Base-by-base conservation (phyloP, 1,284 basidiomycete species). In the Ganoderma resinaceum region DNA sequence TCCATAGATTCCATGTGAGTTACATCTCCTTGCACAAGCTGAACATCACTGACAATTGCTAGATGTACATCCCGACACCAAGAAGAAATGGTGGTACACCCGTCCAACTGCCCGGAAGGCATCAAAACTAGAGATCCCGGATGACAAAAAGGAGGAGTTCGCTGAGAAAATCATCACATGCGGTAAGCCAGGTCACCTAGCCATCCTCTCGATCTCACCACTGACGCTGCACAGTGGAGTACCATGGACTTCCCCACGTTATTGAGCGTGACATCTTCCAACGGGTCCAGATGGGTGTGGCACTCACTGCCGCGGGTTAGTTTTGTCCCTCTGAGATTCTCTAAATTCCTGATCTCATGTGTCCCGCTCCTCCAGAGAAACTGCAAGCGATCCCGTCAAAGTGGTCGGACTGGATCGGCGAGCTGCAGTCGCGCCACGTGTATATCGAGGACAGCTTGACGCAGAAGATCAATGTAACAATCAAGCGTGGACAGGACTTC, bases 261-360 rank as follows among this genome's bases (percentile, higher is more conserved):
- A 85, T 74, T 2, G 81, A 92, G 75, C 86, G 90, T 58, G 91
- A 93, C 62, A 89, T 93, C n/a, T 93, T 93, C 77, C 90, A 92
- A 74, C 82, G 92, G 38, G 91, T 93, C 8, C 92, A 93, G 74
- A 78, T 93, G n/a, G 91, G 91, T 46, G 87, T 92, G 81, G 82
- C 86, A 18, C 81, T 93, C 60, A 90, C 89, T 3, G 84, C 87
- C 18, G 90, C 89, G 74, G 91, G 91, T 90, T 73, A 61, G 78
- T 67, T 66, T 52, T 23, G 26, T 20, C 62, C 59, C 23, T 31
- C 46, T 9, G 40, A 42, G 8, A 61, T 26, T 14, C 35, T 52
- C 9, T 29, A 40, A 9, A 3, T 9, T n/a, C 40, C 26, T 59
- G 64, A 31, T 46, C 61, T 63, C 20, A 64, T 42, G 46, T 2